Conservation (phyloP, 805 yeast species). For the Kodamaea neixiangensis region DNA sequence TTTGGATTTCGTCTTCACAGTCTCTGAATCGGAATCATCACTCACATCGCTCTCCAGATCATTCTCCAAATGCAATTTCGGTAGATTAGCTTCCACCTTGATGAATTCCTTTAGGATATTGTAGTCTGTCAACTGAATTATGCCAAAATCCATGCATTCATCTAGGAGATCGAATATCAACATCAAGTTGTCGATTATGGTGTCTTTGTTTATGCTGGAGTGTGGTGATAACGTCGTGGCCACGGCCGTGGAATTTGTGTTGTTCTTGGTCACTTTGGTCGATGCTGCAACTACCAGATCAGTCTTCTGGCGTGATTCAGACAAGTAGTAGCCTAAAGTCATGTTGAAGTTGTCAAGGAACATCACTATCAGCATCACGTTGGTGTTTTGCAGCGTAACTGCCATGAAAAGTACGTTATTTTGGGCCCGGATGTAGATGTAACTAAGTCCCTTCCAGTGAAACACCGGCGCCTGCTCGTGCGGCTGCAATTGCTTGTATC, state of each 20-base stretch:
- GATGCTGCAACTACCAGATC: neutral
- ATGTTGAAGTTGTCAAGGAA: constrained; percentile 49
- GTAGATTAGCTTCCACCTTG: constrained; percentile 49
- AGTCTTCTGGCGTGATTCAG: constrained; percentile 2
- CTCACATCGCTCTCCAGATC: constrained; percentile 13
- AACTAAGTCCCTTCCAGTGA: constrained; percentile 50
- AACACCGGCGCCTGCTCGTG: constrained; percentile 45
- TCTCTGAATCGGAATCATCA: constrained; percentile 10
- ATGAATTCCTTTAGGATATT: constrained; percentile 78
- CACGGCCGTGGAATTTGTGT: neutral
- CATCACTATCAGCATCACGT: constrained; percentile 58
- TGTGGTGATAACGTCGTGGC: constrained; percentile 24
- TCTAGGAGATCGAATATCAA: constrained; percentile 81
- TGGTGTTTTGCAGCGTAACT: constrained; percentile 47
- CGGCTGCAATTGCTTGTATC: constrained; percentile 21
- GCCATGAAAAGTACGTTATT: constrained; percentile 46
- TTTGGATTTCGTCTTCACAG: constrained; percentile 12
- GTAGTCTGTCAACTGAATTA: constrained; percentile 82
- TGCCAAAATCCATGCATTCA: constrained; percentile 86
- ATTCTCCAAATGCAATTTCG: constrained; percentile 16
- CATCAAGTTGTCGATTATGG: constrained; percentile 70
- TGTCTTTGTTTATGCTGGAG: constrained; percentile 45
- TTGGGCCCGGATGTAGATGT: constrained; percentile 50
- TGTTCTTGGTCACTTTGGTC: neutral
- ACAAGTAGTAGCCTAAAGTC: constrained; percentile 27